Percentiles rank a stretch among this genome's conserved stretches.
These are phyloP conservation scores for Saururus chinensis DNA, from an alignment of 164 flowering plant species.

Conservation along the genomic window DNA sequence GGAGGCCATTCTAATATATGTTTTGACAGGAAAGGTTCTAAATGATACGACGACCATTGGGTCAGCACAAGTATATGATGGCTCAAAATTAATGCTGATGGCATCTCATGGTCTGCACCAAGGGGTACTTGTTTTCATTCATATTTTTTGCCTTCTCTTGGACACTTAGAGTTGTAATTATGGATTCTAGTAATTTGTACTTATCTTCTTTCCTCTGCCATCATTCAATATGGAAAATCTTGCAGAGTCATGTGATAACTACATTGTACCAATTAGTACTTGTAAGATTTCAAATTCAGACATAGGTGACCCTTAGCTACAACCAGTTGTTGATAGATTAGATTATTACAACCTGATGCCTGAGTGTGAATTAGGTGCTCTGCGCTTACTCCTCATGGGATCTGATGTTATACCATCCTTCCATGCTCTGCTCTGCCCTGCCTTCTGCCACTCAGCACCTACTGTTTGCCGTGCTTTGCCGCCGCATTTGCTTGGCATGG, in stretches of 20 bases:
- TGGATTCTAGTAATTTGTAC: not conserved
- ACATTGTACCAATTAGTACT: not conserved
- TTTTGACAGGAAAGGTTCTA: constrained; percentile 57
- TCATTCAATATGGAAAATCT: not conserved
- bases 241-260: not conserved
- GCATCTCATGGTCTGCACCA: constrained; percentile 89
- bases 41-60: constrained; percentile 40
- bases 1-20: not conserved
- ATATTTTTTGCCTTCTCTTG: not conserved
- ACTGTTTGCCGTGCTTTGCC: no score
- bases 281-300: not conserved
- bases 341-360: not conserved
- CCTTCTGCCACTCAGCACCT: no score
- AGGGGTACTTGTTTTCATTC: constrained; percentile 45
- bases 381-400: not conserved
- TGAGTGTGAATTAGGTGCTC: not conserved
- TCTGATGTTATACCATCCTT: no score
- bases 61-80: constrained; percentile 34
- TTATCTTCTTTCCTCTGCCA: not conserved
- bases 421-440: no score
- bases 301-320: no score
- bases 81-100: constrained; percentile 77
- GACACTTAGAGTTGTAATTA: not conserved
- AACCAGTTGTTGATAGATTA: not conserved
- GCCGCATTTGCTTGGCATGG: no score